Base-by-base conservation (phyloP, 305 asterid genomes). In the Withania somnifera region DNA sequence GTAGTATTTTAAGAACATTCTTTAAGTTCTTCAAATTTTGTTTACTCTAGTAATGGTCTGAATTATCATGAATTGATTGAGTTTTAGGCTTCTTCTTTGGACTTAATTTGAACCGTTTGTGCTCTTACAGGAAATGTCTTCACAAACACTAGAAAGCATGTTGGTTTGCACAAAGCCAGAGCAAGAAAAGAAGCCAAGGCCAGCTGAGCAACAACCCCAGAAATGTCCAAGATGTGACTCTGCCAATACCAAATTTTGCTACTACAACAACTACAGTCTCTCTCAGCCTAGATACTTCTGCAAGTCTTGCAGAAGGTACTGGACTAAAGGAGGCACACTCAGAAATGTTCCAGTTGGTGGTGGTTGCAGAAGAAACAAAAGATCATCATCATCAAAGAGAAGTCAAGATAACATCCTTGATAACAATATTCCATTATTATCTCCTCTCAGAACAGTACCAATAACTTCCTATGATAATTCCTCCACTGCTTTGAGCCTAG, bases 321-420 rank as follows among this genome's bases (percentile, higher is more conserved):
- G 98, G 98, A 94, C 97, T n/a, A 93, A 94, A 83, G 98, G 98
- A 11, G 98, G 98, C 19, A 93, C 98, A 34, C 84, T 94, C 34
- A 68, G 98, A n/a, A 94, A 94, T 45, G 97, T 94, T 30, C 98
- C 98, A 1, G 97, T 94, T 3, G 98, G 98, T 14, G 98, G 98
- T 1, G 98, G 98, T 19, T 94, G 97, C 86, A 81, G 98, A 83
- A 89, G 86, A 78, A 94, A 92, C 97, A 88, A 86, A 51, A 73
- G 93, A 26, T 51, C 20, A 1, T 15, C 56, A 1, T 82, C 85
- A 8, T 85, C 87, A 0, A 86, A 87, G 0, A 53, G 92, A 1
- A 86, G 45, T 64, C 94, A 88, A n/a, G 93, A 92, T 38, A 60
- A 84, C 5, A 52, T 83, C 8, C 85, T 82, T 5, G 80, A 60